Evolutionary conservation across 2,329 filamentous ascomycete species (phyloP), one percentile per base, ranked within the genome.

Genomic region (Periglandula ipomoeae): DNA sequence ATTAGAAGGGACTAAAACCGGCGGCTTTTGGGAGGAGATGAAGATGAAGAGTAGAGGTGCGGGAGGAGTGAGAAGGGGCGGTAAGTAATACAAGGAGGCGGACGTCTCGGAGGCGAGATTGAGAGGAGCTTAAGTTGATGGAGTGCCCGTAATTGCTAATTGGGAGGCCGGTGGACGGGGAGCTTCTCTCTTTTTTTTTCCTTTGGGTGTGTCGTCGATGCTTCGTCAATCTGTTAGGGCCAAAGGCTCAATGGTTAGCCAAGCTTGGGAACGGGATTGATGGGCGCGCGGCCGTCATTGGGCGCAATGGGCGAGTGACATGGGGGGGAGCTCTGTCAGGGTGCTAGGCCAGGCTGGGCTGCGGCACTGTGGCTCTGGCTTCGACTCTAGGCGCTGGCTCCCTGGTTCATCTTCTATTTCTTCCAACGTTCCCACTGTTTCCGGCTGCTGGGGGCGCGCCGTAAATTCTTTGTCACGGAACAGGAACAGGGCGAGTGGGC

Each of bases 161-260:
- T 11, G 41, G 20, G 23, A 30, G n/a, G 30, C 19, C 22, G 23
- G 22, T 26, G 13, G 32, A 46, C 30, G 35, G 43, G 27, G 24
- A 38, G 41, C 27, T 38, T 39, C 41, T 48, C 32, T 51, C 48
- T 46, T 44, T 35, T 34, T 44, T 30, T 27, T 27, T 27, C 26
- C 35, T 51, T 51, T 46, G 30, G 19, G 26, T n/a, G 35, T n/a
- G 26, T 47, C 49, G 46, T 44, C 49, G 46, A 51, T 51, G 30
- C 46, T 32, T 42, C 50, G 49, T 45, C 39, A 50, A 47, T 50
- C 50, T 52, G 50, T 52, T 52, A 47, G 50, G 50, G 47, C 35
- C 44, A 52, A 49, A 49, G 42, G 26, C 39, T 49, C 42, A 51
- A 43, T 47, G 23, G 20, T 39, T 19, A 40, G 43, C 37, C 26